phyloP scores from a whole-genome alignment of 495 filamentous ascomycete species.

The Ramalina intermedia region DNA sequence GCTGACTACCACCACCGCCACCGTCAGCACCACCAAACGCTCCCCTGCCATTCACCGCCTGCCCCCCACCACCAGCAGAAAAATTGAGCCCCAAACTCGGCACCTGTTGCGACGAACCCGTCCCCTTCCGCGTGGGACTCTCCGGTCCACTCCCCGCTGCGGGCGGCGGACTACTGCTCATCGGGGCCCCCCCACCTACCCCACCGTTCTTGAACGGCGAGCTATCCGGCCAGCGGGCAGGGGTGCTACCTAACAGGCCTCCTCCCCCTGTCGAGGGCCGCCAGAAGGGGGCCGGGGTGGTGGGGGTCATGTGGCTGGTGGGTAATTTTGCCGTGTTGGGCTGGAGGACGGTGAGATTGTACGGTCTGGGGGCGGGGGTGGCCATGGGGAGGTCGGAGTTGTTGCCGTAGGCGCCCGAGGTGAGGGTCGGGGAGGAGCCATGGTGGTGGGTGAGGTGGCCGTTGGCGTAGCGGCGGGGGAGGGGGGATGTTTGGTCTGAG shows the following conservation, averaged over 20 bases:
- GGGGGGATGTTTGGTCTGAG: slow-evolving; percentile 42
- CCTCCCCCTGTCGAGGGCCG: slow-evolving; percentile 49
- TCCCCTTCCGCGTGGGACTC: slow-evolving; percentile 14
- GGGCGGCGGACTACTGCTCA: slow-evolving; percentile 52
- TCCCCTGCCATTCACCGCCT: slow-evolving; percentile 26
- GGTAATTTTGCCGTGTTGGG: slow-evolving; percentile 82
- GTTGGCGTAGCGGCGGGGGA: slow-evolving; percentile 36
- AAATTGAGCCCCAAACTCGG: slow-evolving; percentile 4
- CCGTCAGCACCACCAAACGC: not conserved
- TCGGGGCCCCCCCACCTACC: slow-evolving; percentile 28
- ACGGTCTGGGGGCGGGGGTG: slow-evolving; percentile 72
- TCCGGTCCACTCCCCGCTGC: slow-evolving; percentile 30
- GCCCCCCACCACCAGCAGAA: slow-evolving; percentile 12
- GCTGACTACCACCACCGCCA: not conserved
- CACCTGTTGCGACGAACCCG: not conserved
- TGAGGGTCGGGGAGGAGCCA: slow-evolving; percentile 55
- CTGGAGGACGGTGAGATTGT: slow-evolving; percentile 70
- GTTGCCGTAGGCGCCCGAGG: slow-evolving; percentile 42
- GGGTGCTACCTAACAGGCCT: slow-evolving; percentile 50
- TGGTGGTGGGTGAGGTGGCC: slow-evolving; percentile 43
- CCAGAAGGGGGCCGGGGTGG: slow-evolving; percentile 95
- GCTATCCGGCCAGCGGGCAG: slow-evolving; percentile 47
- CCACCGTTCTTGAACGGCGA: slow-evolving; percentile 42
- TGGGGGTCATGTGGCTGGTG: slow-evolving; percentile 88
- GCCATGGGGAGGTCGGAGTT: slow-evolving; percentile 44